Evolutionary conservation across 225 moss, liverwort and hornwort genomes (phyloP), one percentile per base, ranked within the genome.

Genomic region (Bryoerythrophyllum caledonicum): DNA sequence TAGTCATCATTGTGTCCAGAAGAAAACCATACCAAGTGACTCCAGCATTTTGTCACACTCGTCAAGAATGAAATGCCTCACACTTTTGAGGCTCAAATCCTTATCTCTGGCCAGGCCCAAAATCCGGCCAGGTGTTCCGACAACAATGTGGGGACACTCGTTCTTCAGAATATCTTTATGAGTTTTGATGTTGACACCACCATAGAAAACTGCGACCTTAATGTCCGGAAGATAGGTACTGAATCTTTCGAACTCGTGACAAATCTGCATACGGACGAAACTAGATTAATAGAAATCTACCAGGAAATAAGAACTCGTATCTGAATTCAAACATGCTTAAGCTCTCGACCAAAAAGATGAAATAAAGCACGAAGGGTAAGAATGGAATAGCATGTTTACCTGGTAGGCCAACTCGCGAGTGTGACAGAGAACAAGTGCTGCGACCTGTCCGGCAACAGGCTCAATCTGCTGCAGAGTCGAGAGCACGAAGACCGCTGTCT

Each of bases 11-110:
- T 10, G 10, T 14, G 35, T 56, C 67, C 59, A 70, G 76, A 72
- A 71, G 61, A 65, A 74, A 74, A 17, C 71, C 90, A 78, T 93
- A 93, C 93, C 95, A 67, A 96, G 93, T 55, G 96, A 96, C 85
- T 96, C 96, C 66, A 96, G 89, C 96, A 96, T 96, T 81, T 96
- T 96, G 87, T 96, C 96, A 89, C 96, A 96, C 63, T 96, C 96
- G 79, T 96, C 96, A 51, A 96, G 93, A 68, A 96, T 93, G 75
- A 96, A 96, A 68, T 96, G 96, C 83, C 96, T 92, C 78, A 96
- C 96, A 84, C 96, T 96, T 80, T 96, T 96, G 60, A 96, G 85
- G 59, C 92, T 96, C 66, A 96, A 74, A 85, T 96, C 96, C 81
- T 96, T 96, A 53, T 96, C 96, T 76, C 92, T 90, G n/a, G 96